Evolutionary conservation across 106 monocot genomes (phyloP).

Genomic region (Acanthochlamys bracteata): DNA sequence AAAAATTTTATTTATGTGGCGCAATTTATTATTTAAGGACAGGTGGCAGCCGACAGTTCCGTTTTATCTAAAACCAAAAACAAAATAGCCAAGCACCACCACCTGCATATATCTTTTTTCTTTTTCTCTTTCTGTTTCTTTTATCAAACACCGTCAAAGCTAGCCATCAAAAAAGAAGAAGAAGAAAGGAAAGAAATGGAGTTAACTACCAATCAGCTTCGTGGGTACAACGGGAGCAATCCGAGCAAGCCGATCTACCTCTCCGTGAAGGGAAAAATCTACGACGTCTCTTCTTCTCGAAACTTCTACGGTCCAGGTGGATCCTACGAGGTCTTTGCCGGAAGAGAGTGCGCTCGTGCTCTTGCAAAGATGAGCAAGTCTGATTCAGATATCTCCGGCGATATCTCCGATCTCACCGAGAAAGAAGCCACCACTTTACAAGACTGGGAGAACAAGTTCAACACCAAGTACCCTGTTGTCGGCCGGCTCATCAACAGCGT

Average conservation of each 20-base stretch:
- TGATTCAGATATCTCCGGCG: conserved; percentile 52
- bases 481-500: conserved; percentile 64
- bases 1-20: too few species aligned
- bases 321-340: conserved; percentile 76
- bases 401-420: conserved; percentile 64
- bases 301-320: conserved; percentile 93
- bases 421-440: conserved; percentile 71
- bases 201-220: conserved; percentile 53
- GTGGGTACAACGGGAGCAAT: conserved; percentile 58
- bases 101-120: too few species aligned
- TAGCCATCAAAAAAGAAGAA: too few species aligned
- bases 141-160: too few species aligned
- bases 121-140: too few species aligned
- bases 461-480: conserved; percentile 82
- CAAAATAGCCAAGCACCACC: too few species aligned
- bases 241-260: conserved; percentile 81
- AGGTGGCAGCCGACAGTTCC: too few species aligned
- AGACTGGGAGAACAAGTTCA: conserved; percentile 95
- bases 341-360: conserved; percentile 75
- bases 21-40: too few species aligned
- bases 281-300: conserved; percentile 68
- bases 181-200: too few species aligned
- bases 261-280: conserved; percentile 54
- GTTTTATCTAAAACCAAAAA: too few species aligned
- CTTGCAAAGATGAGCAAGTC: conserved; percentile 93